A percentile compares a stretch with the other conserved stretches of the same genome.
phyloP scores from a whole-genome alignment of 768 basidiomycete genomes.

The Suillus cothurnatus region DNA sequence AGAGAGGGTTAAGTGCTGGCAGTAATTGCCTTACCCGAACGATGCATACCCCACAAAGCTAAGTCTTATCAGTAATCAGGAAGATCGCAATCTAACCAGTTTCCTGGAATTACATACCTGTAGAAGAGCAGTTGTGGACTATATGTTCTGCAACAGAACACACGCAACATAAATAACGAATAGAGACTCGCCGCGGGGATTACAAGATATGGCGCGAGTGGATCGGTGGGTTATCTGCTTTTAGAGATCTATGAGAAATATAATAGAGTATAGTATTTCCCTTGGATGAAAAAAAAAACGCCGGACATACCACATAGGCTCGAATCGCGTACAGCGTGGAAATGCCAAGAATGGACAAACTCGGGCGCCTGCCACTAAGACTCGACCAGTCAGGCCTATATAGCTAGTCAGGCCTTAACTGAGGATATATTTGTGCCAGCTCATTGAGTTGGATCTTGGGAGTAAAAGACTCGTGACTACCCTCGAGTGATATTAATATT shows the following conservation, averaged over 20 bases:
- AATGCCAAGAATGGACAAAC: conserved; percentile 17
- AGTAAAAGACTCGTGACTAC: conserved; percentile 8
- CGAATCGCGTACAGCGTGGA: conserved; percentile 18
- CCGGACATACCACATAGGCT: conserved; percentile 23
- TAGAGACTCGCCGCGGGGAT: conserved; percentile 25
- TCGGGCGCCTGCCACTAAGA: conserved; percentile 17
- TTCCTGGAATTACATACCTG: conserved; percentile 29
- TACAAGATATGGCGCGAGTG: conserved; percentile 24
- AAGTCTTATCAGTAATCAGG: conserved; percentile 7
- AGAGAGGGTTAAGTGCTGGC: not conserved
- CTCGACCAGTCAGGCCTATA: conserved; percentile 5
- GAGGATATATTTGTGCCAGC: conserved; percentile 12
- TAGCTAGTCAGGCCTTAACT: not conserved
- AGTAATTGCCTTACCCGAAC: conserved; percentile 22
- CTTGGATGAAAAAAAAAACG: not conserved
- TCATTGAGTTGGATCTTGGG: not conserved
- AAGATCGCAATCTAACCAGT: not conserved
- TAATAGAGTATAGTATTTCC: no score
- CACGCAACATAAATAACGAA: conserved; percentile 21
- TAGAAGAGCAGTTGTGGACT: conserved; percentile 24
- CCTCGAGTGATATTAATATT: conserved; percentile 15
- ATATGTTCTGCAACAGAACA: conserved; percentile 22
- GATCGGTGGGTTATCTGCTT: conserved; percentile 21
- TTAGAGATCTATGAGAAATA: conserved; percentile 22
- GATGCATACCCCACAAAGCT: conserved; percentile 34